Base-by-base conservation (phyloP, 2,329 filamentous ascomycete species). In the Cadophora gregata region DNA sequence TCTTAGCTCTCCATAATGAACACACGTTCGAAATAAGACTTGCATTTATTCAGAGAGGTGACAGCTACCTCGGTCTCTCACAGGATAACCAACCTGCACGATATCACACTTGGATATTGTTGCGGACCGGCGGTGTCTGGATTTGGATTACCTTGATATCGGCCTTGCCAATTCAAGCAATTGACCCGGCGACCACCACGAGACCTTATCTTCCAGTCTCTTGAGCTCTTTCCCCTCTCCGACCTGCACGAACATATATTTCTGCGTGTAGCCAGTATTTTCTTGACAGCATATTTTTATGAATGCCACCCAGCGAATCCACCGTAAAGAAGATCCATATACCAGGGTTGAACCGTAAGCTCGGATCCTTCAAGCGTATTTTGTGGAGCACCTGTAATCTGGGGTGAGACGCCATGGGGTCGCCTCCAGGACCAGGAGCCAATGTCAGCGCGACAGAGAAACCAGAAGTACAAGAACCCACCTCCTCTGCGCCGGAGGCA, bases 31-130 rank as follows among this genome's bases (percentile, higher is more conserved):
- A 66, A 61, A 66, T 62, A 62, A 62, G 47, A 38, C 24, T 29
- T 62, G 24, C 45, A 27, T 25, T 31, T 53, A 51, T n/a, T 10
- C 19, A 21, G 45, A n/a, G 42, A 14, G 25, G 27, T 19, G 31
- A 58, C 19, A 36, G 33, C 16, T 36, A 47, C 62, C 63, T 67
- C 67, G 67, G 65, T 50, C 59, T 68, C 68, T 68, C 67, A 69
- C 69, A 66, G 66, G 67, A 62, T 50, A 64, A 60, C 33, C 8
- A 12, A 4, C 8, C 47, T 53, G 59, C 27, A 51, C 47, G 29
- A 25, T n/a, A 51, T 27, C 29, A 62, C 58, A 31, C 12, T 24
- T 60, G 42, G 62, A 38, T 50, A 27, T 47, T 48, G n/a, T 56
- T 36, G 24, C 51, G 25, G 42, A 47, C 6, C 36, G 58, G 27